Base-by-base conservation (phyloP, 768 basidiomycete genomes). In the Collybia mongolica region DNA sequence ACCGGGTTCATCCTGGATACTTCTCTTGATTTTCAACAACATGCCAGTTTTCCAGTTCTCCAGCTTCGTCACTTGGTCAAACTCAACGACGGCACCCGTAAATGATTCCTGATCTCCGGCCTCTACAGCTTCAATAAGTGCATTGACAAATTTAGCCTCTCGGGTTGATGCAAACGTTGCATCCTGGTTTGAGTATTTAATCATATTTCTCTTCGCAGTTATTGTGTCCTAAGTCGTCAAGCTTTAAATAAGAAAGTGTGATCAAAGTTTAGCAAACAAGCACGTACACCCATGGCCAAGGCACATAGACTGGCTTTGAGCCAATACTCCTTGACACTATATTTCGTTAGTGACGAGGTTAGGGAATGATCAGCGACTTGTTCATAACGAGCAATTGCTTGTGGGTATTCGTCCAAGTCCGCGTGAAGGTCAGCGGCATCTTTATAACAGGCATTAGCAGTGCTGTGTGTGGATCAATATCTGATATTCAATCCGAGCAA, bases 291-390 rank as follows among this genome's bases (percentile, higher is more conserved):
- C 78, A 88, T 85, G 6, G 94, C 96, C 48, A 98, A 74, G 14
- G 89, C 89, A 65, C 97, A 98, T 18, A 99, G 73, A 28, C 83
- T 83, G 2, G 93, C 80, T 59, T 85, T 79, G 29, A 98, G 75
- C 93, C 94, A 98, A 62, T 96, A 96, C 58, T 98, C 97, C 72
- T 98, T 98, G 59, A 98, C 97, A 54, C 90, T 93, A 72, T 98
- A 99, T 68, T 93, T 94, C n/a, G 97, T 98, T 59, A 98, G 71
- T 7, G 86, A 74, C 17, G 90, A 92, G 0, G 70, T 71, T 38
- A 98, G 76, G 7, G 88, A 90, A 63, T 89, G 85, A 54, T 87
- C 78, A 4, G 93, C 96, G 39, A 98, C 95, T 62, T 87, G 83
- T 61, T 94, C 90, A 59, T 96, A 99, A 52, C 86, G 86, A 53